Conservation (phyloP, 164 flowering plant genomes). For the Houttuynia cordata region DNA sequence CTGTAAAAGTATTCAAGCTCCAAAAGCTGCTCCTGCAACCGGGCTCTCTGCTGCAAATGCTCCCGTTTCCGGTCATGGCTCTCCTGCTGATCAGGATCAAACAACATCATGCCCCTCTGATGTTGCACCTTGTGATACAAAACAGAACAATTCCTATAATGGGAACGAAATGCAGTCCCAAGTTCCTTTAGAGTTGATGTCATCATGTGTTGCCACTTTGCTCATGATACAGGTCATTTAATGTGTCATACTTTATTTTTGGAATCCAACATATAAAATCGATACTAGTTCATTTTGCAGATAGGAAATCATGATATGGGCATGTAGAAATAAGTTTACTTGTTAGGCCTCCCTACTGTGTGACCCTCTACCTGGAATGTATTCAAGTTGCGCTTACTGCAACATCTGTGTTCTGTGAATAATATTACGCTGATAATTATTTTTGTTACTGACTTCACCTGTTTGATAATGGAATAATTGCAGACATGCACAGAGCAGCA, state of each 20-base stretch:
- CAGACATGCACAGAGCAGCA: constrained; percentile 67
- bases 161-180: constrained; percentile 13
- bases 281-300: too few relatives aligned
- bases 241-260: too few relatives aligned
- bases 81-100: constrained; percentile 16
- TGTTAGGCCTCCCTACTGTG: too few relatives aligned
- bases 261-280: too few relatives aligned
- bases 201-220: constrained; percentile 49
- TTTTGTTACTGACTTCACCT: neutral
- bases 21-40: constrained; percentile 12
- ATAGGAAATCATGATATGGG: too few relatives aligned
- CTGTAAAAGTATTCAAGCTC: constrained; percentile 19
- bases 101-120: constrained; percentile 14
- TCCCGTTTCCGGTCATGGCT: constrained; percentile 11
- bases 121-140: constrained; percentile 9
- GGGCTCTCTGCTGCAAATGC: constrained; percentile 8
- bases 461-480: constrained; percentile 6
- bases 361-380: too few relatives aligned
- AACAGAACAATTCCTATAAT: constrained; percentile 11
- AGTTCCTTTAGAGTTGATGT: constrained; percentile 38
- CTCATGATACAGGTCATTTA: constrained; percentile 57
- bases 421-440: neutral
- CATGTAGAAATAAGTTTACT: too few relatives aligned
- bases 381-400: too few relatives aligned
- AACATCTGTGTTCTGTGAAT: too few relatives aligned